phyloP scores from a whole-genome alignment of 306 rosid species.

The Lathyrus aphaca region DNA sequence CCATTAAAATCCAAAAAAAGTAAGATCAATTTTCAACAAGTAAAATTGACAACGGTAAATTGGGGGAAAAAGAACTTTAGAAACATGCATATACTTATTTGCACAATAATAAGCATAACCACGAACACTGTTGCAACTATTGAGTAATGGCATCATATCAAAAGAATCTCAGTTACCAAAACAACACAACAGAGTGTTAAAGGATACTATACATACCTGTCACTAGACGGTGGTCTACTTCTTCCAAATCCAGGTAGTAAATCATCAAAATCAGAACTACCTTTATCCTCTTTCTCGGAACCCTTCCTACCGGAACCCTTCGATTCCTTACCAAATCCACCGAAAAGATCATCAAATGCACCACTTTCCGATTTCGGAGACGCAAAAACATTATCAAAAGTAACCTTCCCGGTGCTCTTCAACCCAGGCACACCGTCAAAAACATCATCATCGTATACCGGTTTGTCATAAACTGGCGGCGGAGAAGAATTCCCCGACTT shows the following conservation, averaged over 20 bases:
- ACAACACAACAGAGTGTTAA: not conserved
- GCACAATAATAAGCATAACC: conserved; percentile 28
- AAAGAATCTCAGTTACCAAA: conserved; percentile 28
- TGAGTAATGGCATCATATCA: conserved; percentile 33
- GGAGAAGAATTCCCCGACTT: conserved; percentile 60
- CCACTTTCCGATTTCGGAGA: conserved; percentile 49
- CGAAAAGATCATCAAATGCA: conserved; percentile 84
- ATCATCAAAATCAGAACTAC: conserved; percentile 66
- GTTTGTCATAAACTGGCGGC: conserved; percentile 73
- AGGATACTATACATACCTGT: conserved; percentile 73
- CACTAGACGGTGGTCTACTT: conserved; percentile 47
- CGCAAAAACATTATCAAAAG: conserved; percentile 62
- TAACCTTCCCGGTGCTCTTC: conserved; percentile 62
- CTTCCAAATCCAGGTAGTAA: conserved; percentile 83
- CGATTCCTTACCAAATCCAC: conserved; percentile 72
- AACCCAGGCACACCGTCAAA: conserved; percentile 86
- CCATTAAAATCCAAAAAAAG: conserved; percentile 25
- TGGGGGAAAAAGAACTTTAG: not conserved
- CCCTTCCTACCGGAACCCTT: conserved; percentile 53
- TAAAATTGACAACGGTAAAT: conserved; percentile 16
- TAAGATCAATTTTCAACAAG: not conserved
- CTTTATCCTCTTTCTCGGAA: conserved; percentile 56
- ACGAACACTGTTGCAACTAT: conserved; percentile 12
- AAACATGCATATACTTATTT: conserved; percentile 21
- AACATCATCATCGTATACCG: conserved; percentile 87